These are phyloP conservation scores for Uronychia binucleata DNA, from an alignment of 73 alveolate genomes.

Conservation along the genomic window DNA sequence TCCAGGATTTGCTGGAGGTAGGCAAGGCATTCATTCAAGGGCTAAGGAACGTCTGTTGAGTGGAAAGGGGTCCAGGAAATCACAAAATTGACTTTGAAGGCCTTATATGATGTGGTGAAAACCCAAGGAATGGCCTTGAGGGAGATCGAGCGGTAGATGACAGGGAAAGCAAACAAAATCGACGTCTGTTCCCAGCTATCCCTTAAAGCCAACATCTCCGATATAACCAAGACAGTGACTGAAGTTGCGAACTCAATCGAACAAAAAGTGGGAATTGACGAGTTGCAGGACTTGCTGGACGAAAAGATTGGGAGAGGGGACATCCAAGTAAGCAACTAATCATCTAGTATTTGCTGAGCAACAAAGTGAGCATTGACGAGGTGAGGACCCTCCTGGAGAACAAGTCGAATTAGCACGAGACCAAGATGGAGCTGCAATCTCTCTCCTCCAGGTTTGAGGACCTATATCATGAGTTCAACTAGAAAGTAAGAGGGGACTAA, in stretches of 20 bases:
- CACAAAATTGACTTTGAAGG: conserved; percentile 88
- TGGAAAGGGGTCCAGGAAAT: conserved; percentile 93
- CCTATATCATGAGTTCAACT: conserved; percentile 52
- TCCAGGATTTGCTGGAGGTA: too few species aligned
- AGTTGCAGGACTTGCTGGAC: conserved; percentile 78
- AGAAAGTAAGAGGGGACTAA: conserved; percentile 8
- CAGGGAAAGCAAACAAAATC: conserved; percentile 89
- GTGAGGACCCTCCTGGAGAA: conserved; percentile 68
- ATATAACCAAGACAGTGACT: conserved; percentile 86
- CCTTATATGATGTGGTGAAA: conserved; percentile 90
- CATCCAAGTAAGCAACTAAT: conserved; percentile 4
- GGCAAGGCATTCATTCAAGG: conserved; percentile 39
- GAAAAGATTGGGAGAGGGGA: conserved; percentile 90
- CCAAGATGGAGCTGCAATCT: conserved; percentile 60
- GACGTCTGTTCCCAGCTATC: conserved; percentile 87
- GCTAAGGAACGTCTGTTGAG: conserved; percentile 52
- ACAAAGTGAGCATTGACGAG: conserved; percentile 79
- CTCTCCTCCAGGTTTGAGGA: conserved; percentile 63
- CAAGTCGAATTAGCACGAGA: conserved; percentile 78
- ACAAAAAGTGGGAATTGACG: conserved; percentile 89
- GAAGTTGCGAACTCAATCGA: conserved; percentile 92
- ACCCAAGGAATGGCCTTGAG: conserved; percentile 88
- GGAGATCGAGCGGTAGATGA: conserved; percentile 82
- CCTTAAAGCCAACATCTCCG: conserved; percentile 94
- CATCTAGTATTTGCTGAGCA: conserved; percentile 52